phyloP scores from a whole-genome alignment of 306 rosid species.

The Sophora flavescens region DNA sequence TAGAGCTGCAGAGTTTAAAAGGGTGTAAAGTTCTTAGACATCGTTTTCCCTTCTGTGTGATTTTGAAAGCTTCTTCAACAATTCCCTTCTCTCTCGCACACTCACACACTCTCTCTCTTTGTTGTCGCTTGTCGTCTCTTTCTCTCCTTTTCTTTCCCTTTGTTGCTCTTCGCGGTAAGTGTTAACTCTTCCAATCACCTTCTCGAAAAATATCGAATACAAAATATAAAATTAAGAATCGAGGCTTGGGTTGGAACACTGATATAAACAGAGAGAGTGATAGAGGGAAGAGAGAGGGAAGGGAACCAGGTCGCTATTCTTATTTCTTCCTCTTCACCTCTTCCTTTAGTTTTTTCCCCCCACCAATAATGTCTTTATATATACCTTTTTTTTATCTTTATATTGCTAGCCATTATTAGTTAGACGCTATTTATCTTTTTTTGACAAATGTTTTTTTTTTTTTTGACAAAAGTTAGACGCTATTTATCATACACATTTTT shows the following conservation, averaged over 20 bases:
- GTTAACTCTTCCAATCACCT: constrained; percentile 58
- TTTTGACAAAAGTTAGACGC: background rate
- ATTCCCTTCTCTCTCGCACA: constrained; percentile 37
- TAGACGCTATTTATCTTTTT: background rate
- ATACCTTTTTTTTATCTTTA: constrained; percentile 39
- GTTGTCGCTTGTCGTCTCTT: constrained; percentile 69
- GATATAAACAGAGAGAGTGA: constrained; percentile 50
- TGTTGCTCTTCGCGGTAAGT: constrained; percentile 54
- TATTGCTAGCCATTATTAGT: background rate
- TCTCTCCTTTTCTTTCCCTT: constrained; percentile 59
- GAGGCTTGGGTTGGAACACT: constrained; percentile 55
- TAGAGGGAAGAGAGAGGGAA: constrained; percentile 51
- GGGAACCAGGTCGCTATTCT: constrained; percentile 72
- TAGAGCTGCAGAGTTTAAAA: constrained; percentile 72
- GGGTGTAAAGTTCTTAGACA: constrained; percentile 77
- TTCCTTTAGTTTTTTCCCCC: constrained; percentile 54
- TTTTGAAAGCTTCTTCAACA: constrained; percentile 75
- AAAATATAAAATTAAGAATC: constrained; percentile 51
- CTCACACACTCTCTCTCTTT: constrained; percentile 21
- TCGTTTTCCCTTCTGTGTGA: constrained; percentile 77
- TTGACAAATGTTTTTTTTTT: too few relatives aligned
- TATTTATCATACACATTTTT: background rate
- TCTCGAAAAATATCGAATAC: constrained; percentile 57
- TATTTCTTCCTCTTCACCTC: constrained; percentile 60
- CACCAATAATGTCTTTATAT: constrained; percentile 61